Evolutionary conservation across 169 alveolate species (phyloP).

Genomic region (Plasmodium chabaudi): DNA sequence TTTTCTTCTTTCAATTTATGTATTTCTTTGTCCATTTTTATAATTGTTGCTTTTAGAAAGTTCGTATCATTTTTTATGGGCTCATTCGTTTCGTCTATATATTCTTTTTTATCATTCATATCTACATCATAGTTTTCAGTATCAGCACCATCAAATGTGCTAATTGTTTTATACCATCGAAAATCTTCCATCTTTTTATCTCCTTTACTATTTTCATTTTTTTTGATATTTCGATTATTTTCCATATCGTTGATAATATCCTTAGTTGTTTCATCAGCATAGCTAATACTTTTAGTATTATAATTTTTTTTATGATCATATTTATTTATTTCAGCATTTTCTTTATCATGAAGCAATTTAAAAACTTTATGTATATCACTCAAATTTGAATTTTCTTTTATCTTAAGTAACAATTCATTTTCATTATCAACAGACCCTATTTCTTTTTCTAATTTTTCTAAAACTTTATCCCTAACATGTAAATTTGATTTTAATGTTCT

Average conservation of each 20-base stretch:
- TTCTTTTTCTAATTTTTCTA: slow-evolving; percentile 70
- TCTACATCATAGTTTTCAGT: neutral
- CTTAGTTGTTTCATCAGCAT: neutral
- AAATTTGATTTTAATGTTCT: slow-evolving; percentile 64
- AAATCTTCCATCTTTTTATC: slow-evolving; percentile 17
- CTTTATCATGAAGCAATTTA: slow-evolving; percentile 36
- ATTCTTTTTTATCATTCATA: neutral
- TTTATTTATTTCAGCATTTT: neutral
- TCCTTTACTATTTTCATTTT: neutral
- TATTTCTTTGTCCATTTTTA: slow-evolving; percentile 70
- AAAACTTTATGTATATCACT: slow-evolving; percentile 58
- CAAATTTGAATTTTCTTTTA: slow-evolving; percentile 34
- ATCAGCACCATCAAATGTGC: slow-evolving; percentile 4
- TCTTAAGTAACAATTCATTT: slow-evolving; percentile 45
- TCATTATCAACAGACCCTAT: slow-evolving; percentile 62
- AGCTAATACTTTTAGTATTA: neutral
- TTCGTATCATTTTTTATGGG: slow-evolving; percentile 20
- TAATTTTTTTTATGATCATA: slow-evolving; percentile 13
- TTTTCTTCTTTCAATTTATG: slow-evolving; percentile 68
- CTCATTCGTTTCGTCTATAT: neutral
- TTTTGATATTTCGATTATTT: neutral
- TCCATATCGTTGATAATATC: neutral
- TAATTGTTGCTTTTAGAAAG: slow-evolving; percentile 44
- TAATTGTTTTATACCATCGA: slow-evolving; percentile 34
- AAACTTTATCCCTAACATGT: slow-evolving; percentile 61